Base-by-base conservation (phyloP, 768 basidiomycete genomes). In the Mycena indigotica region DNA sequence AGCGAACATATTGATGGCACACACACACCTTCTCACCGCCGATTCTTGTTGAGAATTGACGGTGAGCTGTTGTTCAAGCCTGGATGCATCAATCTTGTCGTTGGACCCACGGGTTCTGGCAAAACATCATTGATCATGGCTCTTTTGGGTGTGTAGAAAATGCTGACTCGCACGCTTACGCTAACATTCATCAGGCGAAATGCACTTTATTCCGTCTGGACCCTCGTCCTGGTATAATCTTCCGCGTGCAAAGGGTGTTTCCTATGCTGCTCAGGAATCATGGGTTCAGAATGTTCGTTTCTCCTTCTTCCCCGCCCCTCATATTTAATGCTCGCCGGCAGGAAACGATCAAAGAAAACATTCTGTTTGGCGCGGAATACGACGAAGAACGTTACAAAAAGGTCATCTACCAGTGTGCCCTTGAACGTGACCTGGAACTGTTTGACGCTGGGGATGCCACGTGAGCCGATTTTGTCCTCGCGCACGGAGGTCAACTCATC, bases 191-290 rank as follows among this genome's bases (percentile, higher is more conserved):
- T 38, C 44, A 78, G 80, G 86, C 26, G 87, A 89, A 70, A 83
- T 90, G 84, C 85, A 88, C 67, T 88, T 84, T 65, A 68, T 79
- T 15, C 81, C 80, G 1, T 74, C 73, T 13, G 69, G 72, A 4
- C 76, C 82, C 0, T 77, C 81, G 40, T 85, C 88, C 0, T 88
- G 83, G 80, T 89, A 80, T 70, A 83, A 83, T 60, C 79, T 93
- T 1, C 91, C 91, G 15, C 77, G 89, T 3, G 73, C 74, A 3
- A 80, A 79, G 0, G 90, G 91, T 3, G 79, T 95, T 28, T 85
- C 90, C 1, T 93, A 91, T 66, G 88, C 88, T 4, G 88, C 88
- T 2, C 92, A 95, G 67, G 90, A 93, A 68, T 84, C 88, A 2
- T 95, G 91, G 91, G 85, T 92, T 3, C 84, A 87, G 67, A 92